Conservation (phyloP, 768 basidiomycete species). For the Suillus lakei region DNA sequence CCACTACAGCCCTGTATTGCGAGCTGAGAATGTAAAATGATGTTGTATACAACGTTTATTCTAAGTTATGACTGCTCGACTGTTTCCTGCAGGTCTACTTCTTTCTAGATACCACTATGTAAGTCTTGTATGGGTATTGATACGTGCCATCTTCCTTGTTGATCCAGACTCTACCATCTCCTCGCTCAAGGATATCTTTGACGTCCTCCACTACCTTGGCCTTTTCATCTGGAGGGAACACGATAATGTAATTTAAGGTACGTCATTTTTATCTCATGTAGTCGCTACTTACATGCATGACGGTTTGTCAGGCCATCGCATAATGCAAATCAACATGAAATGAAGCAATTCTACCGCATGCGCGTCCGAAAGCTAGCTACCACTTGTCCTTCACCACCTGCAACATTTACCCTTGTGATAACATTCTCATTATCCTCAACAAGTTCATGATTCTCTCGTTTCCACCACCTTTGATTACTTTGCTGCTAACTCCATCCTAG, state of each 20-base stretch:
- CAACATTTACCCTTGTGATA: too few species aligned
- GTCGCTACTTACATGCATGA: too few species aligned
- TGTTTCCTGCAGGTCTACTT: constrained; percentile 31
- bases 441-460: too few species aligned
- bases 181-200: constrained; percentile 56
- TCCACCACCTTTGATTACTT: too few species aligned
- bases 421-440: too few species aligned
- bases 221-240: constrained; percentile 63
- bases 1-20: background rate
- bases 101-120: constrained; percentile 56
- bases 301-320: too few species aligned
- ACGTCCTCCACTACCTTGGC: constrained; percentile 54
- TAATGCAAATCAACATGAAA: too few species aligned
- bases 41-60: background rate
- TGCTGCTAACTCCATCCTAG: too few species aligned
- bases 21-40: background rate
- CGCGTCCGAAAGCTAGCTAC: too few species aligned
- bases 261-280: too few species aligned
- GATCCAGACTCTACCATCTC: constrained; percentile 74
- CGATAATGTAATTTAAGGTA: constrained; percentile 78
- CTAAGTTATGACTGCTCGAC: background rate
- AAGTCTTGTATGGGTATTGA: constrained; percentile 79
- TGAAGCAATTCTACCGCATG: too few species aligned
- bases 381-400: too few species aligned
- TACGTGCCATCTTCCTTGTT: constrained; percentile 75